Conservation (phyloP, 257 asterid species). For the Primulina huaijiensis region DNA sequence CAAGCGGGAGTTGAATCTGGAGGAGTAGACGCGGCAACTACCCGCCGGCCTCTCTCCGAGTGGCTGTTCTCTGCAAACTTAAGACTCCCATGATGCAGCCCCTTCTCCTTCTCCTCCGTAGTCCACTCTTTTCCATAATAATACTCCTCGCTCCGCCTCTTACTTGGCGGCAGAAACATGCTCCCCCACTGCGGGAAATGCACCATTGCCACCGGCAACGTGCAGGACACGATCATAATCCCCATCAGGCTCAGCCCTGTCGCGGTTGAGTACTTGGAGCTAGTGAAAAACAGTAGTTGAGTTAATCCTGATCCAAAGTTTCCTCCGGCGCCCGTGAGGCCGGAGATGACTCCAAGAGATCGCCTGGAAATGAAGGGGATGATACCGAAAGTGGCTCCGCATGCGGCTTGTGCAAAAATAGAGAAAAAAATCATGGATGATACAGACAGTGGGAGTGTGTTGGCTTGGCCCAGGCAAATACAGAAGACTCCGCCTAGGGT, state of each 20-base stretch:
- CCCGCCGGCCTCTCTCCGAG: no score
- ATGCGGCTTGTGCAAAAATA: conserved; percentile 40
- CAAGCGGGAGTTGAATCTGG: no score
- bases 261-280: conserved; percentile 41
- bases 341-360: conserved; percentile 53
- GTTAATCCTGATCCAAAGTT: conserved; percentile 56
- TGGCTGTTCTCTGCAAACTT: conserved; percentile 40
- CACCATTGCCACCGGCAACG: conserved; percentile 42
- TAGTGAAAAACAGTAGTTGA: conserved; percentile 47
- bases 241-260: conserved; percentile 50
- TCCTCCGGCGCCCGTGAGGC: conserved; percentile 61
- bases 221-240: conserved; percentile 46
- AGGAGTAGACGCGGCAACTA: no score
- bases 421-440: conserved; percentile 58
- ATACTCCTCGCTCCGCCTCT: conserved; percentile 42
- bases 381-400: conserved; percentile 55
- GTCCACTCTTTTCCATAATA: conserved; percentile 50
- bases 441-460: conserved; percentile 38
- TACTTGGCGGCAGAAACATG: conserved; percentile 45
- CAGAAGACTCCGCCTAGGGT: conserved; percentile 57
- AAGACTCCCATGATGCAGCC: conserved; percentile 45
- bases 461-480: conserved; percentile 41
- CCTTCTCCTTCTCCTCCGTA: conserved; percentile 42
- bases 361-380: conserved; percentile 55
- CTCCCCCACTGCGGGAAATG: conserved; percentile 77